Evolutionary conservation across 1,284 basidiomycete genomes (phyloP), one percentile per base, ranked within the genome.

Genomic region (Puccinia hordei): DNA sequence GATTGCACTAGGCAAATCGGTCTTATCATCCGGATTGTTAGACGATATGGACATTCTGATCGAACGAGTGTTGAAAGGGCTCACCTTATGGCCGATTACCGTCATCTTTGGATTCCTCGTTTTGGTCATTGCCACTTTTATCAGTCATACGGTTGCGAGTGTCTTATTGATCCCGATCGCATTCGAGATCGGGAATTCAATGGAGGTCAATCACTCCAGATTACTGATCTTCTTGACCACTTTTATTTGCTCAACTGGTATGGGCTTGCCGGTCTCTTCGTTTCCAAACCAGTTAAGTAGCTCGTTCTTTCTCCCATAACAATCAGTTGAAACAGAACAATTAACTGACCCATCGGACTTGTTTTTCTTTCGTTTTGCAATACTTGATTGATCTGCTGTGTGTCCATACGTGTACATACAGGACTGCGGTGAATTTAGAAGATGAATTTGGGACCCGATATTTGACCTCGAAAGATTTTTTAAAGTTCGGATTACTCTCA

Each of bases 231-330:
- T 97, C 87, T 85, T 87, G 68, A 98, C 95, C 12, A 94, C 91
- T 1, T 87, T 99, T 82, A 92, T 97, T 80, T 98, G 95, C 84
- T 95, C 93, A 41, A 89, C 94, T 2, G 97, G 96, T 0, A 99
- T 99, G 96, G 97, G 95, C 8, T 92, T 99, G 88, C 95, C 95
- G 3, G 95, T 98, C 49, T 95, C 93, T 81, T 96, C 96, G 8
- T 98, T 99, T 88, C 96, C 95, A 0, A 98, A 98, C 86, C 93
- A 95, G 87, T 94, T 66, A 53, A 63, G 68, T 59, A 5, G 49
- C 82, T 84, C 85, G 81, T 85, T 41, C 4, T 84, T 84, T 0
- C 83, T 84, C 1, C 82, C 82, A 15, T 83, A 85, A 81, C 84
- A 6, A 24, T 12, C 19, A 44, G 12, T 46, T 35, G 13, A 30